Evolutionary conservation across 306 rosid genomes (phyloP).

Genomic region (Castanospermum australe): DNA sequence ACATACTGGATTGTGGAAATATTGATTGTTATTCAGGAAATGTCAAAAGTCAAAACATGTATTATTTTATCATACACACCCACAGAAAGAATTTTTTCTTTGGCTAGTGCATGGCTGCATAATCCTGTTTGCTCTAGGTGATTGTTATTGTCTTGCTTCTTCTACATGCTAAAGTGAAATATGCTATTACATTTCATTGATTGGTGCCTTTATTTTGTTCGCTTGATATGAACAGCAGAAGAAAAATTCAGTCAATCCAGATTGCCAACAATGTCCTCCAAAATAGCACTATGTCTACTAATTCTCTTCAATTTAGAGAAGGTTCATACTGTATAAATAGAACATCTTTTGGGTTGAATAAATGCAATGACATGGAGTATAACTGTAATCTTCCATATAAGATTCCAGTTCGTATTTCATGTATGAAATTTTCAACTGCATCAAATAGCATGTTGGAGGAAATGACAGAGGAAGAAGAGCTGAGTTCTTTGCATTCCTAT

Average conservation of each 20-base stretch:
- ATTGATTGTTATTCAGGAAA: not conserved
- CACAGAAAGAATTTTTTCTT: not conserved
- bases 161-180: conserved; percentile 17
- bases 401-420: conserved; percentile 26
- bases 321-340: conserved; percentile 36
- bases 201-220: conserved; percentile 10
- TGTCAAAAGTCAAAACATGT: not conserved
- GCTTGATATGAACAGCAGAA: conserved; percentile 51
- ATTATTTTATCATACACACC: not conserved
- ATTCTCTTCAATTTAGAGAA: conserved; percentile 39
- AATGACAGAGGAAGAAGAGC: conserved; percentile 27
- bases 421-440: conserved; percentile 35
- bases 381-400: conserved; percentile 5
- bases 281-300: conserved; percentile 22
- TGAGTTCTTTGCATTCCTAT: conserved; percentile 7
- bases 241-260: conserved; percentile 37
- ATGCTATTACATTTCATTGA: conserved; percentile 8
- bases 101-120: conserved; percentile 1
- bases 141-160: conserved; percentile 14
- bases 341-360: conserved; percentile 36
- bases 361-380: conserved; percentile 12
- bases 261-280: conserved; percentile 32
- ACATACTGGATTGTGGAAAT: not conserved
- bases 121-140: conserved; percentile 1
- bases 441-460: conserved; percentile 24